Base-by-base conservation (phyloP, 768 basidiomycete species). In the Suillus plorans region DNA sequence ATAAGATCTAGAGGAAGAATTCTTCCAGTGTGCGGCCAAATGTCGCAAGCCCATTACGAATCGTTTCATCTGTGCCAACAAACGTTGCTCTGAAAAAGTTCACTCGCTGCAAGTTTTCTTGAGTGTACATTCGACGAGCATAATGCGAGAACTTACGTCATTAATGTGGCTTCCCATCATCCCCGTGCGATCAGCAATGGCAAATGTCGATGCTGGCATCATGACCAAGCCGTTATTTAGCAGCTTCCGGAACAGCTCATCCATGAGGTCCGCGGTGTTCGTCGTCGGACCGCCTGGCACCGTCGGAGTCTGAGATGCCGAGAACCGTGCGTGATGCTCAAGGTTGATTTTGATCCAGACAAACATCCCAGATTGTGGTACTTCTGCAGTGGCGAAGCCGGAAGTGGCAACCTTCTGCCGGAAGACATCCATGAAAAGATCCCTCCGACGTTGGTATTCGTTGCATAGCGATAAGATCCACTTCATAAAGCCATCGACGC, bases 341-440 rank as follows among this genome's bases (percentile, higher is more conserved):
- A 85, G 67, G 69, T 83, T 67, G 22, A 86, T 72, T 64, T 78
- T 75, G 67, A 84, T 77, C 84, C 84, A 86, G 49, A 85, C 75
- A 72, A 86, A 86, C 85, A 86, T 86, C 66, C 85, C 85, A 12
- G 82, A 83, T 62, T 81, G 64, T 3, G 74, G 73, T 2, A 59
- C 69, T 50, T 75, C 73, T 1, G 79, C 79, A 41, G 73, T 75
- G 12, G 74, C 82, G 41, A 74, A 67, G 9, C 78, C 76, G 50
- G 74, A 72, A 14, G 66, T 50, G 7, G 65, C 74, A 41, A 82
- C 73, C 61, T 79, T 75, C 57, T 70, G 67, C 58, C 62, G 65
- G 72, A 80, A 82, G 16, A 75, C 67, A 13, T 76, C 75, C 70
- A 85, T 77, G 73, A 85, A 83, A 62, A 80, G 73, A 68, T 84